Evolutionary conservation across 345 rosid genomes (phyloP).

Genomic region (Eutrema japonicum): DNA sequence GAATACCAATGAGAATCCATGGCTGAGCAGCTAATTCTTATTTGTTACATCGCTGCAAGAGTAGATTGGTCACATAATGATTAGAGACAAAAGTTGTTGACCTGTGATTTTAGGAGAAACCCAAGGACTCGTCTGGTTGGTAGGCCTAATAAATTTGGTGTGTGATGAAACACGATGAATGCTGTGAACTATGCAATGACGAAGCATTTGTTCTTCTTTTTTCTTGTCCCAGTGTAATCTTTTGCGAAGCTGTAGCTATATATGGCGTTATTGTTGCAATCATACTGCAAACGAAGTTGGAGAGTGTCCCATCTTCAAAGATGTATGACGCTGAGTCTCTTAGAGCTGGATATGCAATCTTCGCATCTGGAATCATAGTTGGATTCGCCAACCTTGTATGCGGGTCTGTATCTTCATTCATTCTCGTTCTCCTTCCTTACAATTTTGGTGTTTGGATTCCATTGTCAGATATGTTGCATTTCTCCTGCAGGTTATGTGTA

Average conservation of each 20-base stretch:
- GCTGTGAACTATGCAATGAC: not conserved
- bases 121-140: not conserved
- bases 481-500: constrained; percentile 73
- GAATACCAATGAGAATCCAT: constrained; percentile 21
- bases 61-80: not conserved
- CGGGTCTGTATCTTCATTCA: constrained; percentile 62
- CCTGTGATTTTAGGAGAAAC: constrained; percentile 2
- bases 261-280: constrained; percentile 98
- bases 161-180: constrained; percentile 1
- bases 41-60: not conserved
- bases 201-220: constrained; percentile 19
- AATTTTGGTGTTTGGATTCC: not conserved
- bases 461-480: not conserved
- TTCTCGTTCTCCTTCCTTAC: constrained; percentile 34
- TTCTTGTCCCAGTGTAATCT: constrained; percentile 71
- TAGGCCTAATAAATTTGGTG: not conserved
- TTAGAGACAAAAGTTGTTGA: not conserved
- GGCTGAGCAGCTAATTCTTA: not conserved
- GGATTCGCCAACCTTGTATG: constrained; percentile 99
- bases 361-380: constrained; percentile 97
- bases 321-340: constrained; percentile 89
- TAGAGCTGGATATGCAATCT: constrained; percentile 98
- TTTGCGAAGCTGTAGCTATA: constrained; percentile 99
- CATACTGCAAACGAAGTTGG: constrained; percentile 93
- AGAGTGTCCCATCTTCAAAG: constrained; percentile 78